Evolutionary conservation across 176 grass and related monocot genomes (phyloP), one percentile per base, ranked within the genome.

Genomic region (Aegilops umbellulata): DNA sequence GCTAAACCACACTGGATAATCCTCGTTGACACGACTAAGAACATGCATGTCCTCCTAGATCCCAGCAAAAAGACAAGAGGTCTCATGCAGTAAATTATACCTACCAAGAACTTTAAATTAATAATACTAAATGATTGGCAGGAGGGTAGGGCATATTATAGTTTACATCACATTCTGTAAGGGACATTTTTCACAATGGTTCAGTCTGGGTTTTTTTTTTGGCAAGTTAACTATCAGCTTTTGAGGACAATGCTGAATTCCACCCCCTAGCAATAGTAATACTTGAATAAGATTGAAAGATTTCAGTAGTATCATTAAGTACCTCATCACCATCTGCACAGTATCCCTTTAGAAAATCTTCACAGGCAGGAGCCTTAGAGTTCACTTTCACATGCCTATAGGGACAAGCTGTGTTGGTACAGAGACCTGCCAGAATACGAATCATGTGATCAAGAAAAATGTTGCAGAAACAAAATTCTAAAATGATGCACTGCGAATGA

Each of bases 301-400:
- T 84, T 64, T 75, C 35, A 22, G 53, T 29, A 80, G 7, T 71
- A 79, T 74, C 72, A 85, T 57, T 74, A 74, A 72, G 79, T 95
- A 95, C 96, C 93, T 98, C 96, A 89, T 95, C 93, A 86, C 92
- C 96, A 76, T 92, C 92, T 81, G 93, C 88, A 86, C 96, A 99
- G 65, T 96, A 99, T 80, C 93, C 94, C 82, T 82, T 99, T 41
- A 92, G 75, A 85, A 99, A 99, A 36, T 86, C 94, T 65, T 99
- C 97, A 88, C 97, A 99, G 51, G 92, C 79, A 84, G 88, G 88
- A 79, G 97, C 94, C 42, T 90, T 94, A 6, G 77, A 76, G 81
- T 94, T 94, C 19, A 99, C 97, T 82, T 96, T 99, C 81, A 99
- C 94, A 90, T 98, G 94, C 65, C 97, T 99, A 81, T 99, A 99